A percentile compares a stretch with the other conserved stretches of the same genome.
Conservation (phyloP, 768 basidiomycete genomes). For the Xerocomus brunneocitrinus region DNA sequence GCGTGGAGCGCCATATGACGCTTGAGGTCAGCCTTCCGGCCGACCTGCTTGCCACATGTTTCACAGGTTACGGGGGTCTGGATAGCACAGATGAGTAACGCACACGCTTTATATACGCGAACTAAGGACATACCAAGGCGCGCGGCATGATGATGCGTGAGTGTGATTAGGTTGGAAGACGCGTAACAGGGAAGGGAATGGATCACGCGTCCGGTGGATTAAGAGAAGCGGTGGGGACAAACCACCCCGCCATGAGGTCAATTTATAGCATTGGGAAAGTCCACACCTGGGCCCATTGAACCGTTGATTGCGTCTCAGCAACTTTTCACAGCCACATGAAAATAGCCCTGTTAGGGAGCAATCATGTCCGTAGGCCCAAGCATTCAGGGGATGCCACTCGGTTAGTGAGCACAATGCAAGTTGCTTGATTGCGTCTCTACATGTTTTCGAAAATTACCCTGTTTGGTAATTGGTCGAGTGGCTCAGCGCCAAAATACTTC, state of each 20-base stretch:
- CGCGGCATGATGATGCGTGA: not conserved
- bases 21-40: conserved; percentile 23
- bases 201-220: not conserved
- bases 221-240: conserved; percentile 1
- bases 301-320: conserved; percentile 25
- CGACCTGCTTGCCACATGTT: conserved; percentile 12
- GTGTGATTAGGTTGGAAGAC: not conserved
- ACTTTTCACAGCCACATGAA: conserved; percentile 14
- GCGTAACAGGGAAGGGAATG: not conserved
- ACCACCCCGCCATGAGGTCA: not conserved
- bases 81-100: not conserved
- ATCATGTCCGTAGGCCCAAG: conserved; percentile 16
- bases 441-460: conserved; percentile 10
- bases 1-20: conserved; percentile 29
- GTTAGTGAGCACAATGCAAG: conserved; percentile 11
- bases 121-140: not conserved
- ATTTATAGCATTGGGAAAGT: conserved; percentile 16
- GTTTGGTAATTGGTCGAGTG: not conserved
- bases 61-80: conserved; percentile 12
- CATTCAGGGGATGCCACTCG: conserved; percentile 18
- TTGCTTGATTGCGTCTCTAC: conserved; percentile 21
- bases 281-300: conserved; percentile 12
- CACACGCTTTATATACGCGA: not conserved
- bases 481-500: not conserved
- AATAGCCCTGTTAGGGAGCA: conserved; percentile 19